Evolutionary conservation across 371 early-diverging fungal genomes (phyloP).

Genomic region (Syncephalastrum sp.): DNA sequence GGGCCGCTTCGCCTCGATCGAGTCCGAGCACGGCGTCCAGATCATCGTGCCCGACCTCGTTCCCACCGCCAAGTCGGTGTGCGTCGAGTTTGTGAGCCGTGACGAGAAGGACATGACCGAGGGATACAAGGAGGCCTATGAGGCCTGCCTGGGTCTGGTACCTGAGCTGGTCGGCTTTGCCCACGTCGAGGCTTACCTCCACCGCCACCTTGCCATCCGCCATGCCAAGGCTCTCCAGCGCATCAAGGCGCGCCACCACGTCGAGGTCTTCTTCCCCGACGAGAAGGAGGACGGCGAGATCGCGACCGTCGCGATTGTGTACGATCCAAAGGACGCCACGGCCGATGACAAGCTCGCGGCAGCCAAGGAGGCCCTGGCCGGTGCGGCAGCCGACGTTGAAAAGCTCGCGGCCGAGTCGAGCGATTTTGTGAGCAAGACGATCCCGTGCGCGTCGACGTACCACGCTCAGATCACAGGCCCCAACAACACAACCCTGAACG

Average conservation of each 20-base stretch:
- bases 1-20: slow-evolving; percentile 63
- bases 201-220: slow-evolving; percentile 76
- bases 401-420: slow-evolving; percentile 62
- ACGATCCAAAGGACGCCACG: slow-evolving; percentile 70
- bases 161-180: slow-evolving; percentile 57
- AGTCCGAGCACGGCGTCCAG: slow-evolving; percentile 60
- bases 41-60: slow-evolving; percentile 48
- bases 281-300: slow-evolving; percentile 51
- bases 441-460: slow-evolving; percentile 68
- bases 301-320: slow-evolving; percentile 49
- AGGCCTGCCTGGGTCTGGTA: slow-evolving; percentile 31
- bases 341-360: slow-evolving; percentile 49
- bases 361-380: slow-evolving; percentile 62
- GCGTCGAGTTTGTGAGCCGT: slow-evolving; percentile 68
- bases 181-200: slow-evolving; percentile 71
- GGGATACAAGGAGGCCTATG: slow-evolving; percentile 48
- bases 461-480: slow-evolving; percentile 80
- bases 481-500: slow-evolving; percentile 71
- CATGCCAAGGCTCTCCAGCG: slow-evolving; percentile 78
- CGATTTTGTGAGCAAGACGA: slow-evolving; percentile 63
- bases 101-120: slow-evolving; percentile 50
- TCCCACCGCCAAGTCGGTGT: slow-evolving; percentile 23
- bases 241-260: slow-evolving; percentile 59
- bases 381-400: slow-evolving; percentile 67
- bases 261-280: slow-evolving; percentile 74